Evolutionary conservation across 2,329 filamentous ascomycete genomes (phyloP).

Genomic region (Neophaeococcomyces mojaviensis): DNA sequence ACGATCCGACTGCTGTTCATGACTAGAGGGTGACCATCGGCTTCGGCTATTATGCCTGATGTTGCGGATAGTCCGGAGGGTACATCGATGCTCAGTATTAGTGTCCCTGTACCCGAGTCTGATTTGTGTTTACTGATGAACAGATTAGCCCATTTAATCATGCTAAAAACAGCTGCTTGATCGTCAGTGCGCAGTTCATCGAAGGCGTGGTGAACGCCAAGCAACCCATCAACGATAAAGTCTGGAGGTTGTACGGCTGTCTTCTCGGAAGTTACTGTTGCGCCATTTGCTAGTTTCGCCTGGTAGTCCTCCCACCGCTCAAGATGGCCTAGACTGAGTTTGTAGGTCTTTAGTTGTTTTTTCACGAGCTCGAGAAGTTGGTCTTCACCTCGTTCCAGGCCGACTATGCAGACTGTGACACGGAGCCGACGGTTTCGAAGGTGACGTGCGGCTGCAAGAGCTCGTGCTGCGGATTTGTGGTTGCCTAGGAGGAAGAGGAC

Average conservation of each 20-base stretch:
- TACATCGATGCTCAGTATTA: constrained; percentile 79
- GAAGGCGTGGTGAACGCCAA: constrained; percentile 80
- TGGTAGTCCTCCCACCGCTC: constrained; percentile 53
- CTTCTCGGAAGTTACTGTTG: constrained; percentile 27
- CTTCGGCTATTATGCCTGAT: constrained; percentile 45
- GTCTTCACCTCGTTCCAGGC: constrained; percentile 66
- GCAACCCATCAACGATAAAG: constrained; percentile 78
- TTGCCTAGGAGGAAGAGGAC: constrained; percentile 88
- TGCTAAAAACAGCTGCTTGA: constrained; percentile 74
- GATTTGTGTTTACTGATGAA: constrained; percentile 6
- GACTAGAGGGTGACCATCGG: constrained; percentile 71
- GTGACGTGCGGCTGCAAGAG: constrained; percentile 78
- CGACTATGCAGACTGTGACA: constrained; percentile 75
- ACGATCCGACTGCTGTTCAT: constrained; percentile 77
- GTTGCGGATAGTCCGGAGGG: constrained; percentile 58
- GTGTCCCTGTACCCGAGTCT: constrained; percentile 47
- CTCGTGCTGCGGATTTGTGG: constrained; percentile 78
- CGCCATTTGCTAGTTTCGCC: constrained; percentile 41
- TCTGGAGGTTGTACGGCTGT: constrained; percentile 52
- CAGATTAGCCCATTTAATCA: constrained; percentile 91
- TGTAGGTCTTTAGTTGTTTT: constrained; percentile 75
- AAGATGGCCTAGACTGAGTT: constrained; percentile 71
- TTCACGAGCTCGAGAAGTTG: constrained; percentile 73
- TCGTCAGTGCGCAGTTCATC: constrained; percentile 78
- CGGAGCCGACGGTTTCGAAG: constrained; percentile 75